Evolutionary conservation across 352 stramenopile genomes (phyloP).

Genomic region (Globisporangium middletonii): DNA sequence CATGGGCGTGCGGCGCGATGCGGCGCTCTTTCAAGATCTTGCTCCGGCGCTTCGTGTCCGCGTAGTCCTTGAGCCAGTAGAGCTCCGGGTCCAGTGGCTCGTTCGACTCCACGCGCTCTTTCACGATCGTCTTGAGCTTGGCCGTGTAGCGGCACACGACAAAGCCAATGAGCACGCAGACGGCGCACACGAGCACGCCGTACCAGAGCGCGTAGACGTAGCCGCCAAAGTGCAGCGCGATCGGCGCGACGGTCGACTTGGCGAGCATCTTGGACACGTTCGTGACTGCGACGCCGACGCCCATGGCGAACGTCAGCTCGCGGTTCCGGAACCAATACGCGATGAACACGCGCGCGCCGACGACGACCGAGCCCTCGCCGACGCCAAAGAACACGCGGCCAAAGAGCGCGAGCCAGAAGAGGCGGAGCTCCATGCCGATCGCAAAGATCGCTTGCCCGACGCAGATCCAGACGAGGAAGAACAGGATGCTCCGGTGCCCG

Average conservation of each 20-base stretch:
- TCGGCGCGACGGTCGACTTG: slow-evolving; percentile 80
- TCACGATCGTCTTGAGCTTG: slow-evolving; percentile 57
- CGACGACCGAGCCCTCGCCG: slow-evolving; percentile 73
- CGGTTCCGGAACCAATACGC: slow-evolving; percentile 76
- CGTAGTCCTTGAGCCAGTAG: slow-evolving; percentile 67
- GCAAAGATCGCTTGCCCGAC: slow-evolving; percentile 76
- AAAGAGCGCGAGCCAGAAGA: slow-evolving; percentile 77
- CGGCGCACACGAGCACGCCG: slow-evolving; percentile 49
- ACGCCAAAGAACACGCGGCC: slow-evolving; percentile 80
- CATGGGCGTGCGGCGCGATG: neutral
- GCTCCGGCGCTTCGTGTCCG: slow-evolving; percentile 55
- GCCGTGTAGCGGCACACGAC: slow-evolving; percentile 57
- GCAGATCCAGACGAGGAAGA: slow-evolving; percentile 82
- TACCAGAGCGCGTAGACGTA: slow-evolving; percentile 88
- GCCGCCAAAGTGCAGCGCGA: slow-evolving; percentile 78
- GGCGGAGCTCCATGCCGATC: slow-evolving; percentile 59
- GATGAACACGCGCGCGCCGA: slow-evolving; percentile 76
- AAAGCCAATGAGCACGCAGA: slow-evolving; percentile 42
- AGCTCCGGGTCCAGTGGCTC: slow-evolving; percentile 49
- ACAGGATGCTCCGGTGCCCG: slow-evolving; percentile 62
- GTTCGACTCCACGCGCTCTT: slow-evolving; percentile 46
- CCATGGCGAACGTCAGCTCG: slow-evolving; percentile 87
- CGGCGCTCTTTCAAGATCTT: slow-evolving; percentile 20
- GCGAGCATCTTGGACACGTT: slow-evolving; percentile 90
- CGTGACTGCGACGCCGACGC: slow-evolving; percentile 83